Evolutionary conservation across 768 basidiomycete genomes (phyloP), one percentile per base, ranked within the genome.

Genomic region (Mycena olivaceomarginata): DNA sequence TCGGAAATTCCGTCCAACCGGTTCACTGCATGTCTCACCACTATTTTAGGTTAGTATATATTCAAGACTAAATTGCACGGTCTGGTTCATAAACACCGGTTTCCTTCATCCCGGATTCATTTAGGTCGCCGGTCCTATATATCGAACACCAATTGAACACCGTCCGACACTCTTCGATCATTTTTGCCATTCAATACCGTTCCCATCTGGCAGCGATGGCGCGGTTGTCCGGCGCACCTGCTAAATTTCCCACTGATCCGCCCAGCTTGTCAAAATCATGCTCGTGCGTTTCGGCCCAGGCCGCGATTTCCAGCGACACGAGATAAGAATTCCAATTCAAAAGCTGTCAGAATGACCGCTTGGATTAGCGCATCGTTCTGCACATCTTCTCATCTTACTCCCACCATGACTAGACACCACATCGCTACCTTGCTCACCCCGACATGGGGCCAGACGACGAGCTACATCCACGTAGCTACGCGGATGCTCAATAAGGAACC

Each of bases 401-500:
- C 22, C 53, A 56, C 41, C 51, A 77, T 72, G 70, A 31, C 64
- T 7, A 20, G 71, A 16, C 72, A 74, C 37, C 77, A 77, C 46
- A 77, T 74, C 57, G 68, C 45, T 10, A 20, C 72, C n/a, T 15
- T 77, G 53, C 62, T 77, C 40, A 20, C 59, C 20, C 77, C 72
- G 3, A 15, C 48, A 2, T 77, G 72, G 72, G 72, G 76, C 8
- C 76, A 77, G 13, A 46, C 45, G 2, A 41, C 25, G 11, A 63
- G 59, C 72, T 77, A 73, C 56, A 45, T 73, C 12, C 59, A 66
- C 45, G 9, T 74, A 5, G 71, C 68, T 1, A 59, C 25, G 16
- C 72, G 70, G 41, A 60, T 77, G 51, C 64, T 77, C 39, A 25
- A 70, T 11, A 60, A 59, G 43, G 72, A 77, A 51, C 63, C 77